Evolutionary conservation across 1,284 basidiomycete species (phyloP), one percentile per base, ranked within the genome.

Genomic region (Ceratobasidium sp.): DNA sequence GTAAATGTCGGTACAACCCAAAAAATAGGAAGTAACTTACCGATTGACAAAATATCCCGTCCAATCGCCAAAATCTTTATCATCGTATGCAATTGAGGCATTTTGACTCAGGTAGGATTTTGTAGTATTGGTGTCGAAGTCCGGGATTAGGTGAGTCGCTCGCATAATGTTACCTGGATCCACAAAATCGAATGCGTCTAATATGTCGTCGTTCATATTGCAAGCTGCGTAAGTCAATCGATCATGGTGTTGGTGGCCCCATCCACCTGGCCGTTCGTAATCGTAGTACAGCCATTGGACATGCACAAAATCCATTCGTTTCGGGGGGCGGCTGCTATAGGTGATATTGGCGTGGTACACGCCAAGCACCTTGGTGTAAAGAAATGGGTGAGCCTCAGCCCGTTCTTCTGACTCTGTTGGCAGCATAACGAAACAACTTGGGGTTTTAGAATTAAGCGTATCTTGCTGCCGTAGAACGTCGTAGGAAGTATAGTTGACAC

Each of bases 201-300:
- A 48, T 2, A 64, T 7, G 12, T 64, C 62, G 14, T 18, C 46
- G 16, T 62, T 36, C 21, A 62, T 62, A 12, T 28, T 8, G 33
- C 42, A 53, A 11, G 21, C 7, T 3, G 25, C 48, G 51, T 58
- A 69, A 36, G n/a, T 42, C 6, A 62, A 7, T 6, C 48, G n/a
- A 40, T 72, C 70, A 12, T 62, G 14, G 9, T 30, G 59, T 6
- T 21, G 18, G 7, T 14, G 11, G 16, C 62, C 59, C 70, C 70
- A 72, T 8, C 70, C 48, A 51, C 62, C 62, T n/a, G 23, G 23
- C 28, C 6, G 16, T 3, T 36, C 25, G 14, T 33, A 7, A 28
- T 72, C 59, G 21, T 60, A 62, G 54, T 72, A 58, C 23, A 78
- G 75, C 79, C 78, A 79, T 4, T 77, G 76, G 1, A 80, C 75